A percentile compares a stretch with the other conserved stretches of the same genome.
Evolutionary conservation across 768 basidiomycete genomes (phyloP).

Genomic region (Auriculariales sp.): DNA sequence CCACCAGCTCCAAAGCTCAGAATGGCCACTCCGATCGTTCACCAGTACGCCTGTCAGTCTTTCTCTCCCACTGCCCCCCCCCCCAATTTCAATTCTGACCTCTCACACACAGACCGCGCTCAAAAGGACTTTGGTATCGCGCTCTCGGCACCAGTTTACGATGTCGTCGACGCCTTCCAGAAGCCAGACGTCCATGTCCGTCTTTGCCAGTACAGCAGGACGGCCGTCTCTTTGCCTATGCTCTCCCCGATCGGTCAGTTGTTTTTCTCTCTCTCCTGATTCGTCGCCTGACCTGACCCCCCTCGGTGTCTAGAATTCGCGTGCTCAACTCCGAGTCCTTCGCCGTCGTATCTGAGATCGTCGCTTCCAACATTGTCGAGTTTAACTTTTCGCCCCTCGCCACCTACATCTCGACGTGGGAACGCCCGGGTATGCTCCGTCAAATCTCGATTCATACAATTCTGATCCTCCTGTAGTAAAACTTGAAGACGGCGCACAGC

Average conservation of each 20-base stretch:
- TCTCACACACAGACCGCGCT: conserved; percentile 66
- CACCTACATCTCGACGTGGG: conserved; percentile 90
- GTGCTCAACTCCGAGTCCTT: conserved; percentile 64
- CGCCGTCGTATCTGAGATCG: conserved; percentile 57
- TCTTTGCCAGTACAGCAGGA: conserved; percentile 74
- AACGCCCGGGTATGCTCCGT: conserved; percentile 51
- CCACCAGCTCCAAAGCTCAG: too few relatives aligned
- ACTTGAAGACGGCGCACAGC: conserved; percentile 77
- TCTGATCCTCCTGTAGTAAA: conserved; percentile 41
- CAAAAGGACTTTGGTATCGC: conserved; percentile 88
- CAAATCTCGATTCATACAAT: not conserved
- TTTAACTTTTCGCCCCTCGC: conserved; percentile 87
- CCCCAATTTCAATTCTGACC: conserved; percentile 6
- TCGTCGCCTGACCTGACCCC: conserved; percentile 30
- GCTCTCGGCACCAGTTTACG: conserved; percentile 66
- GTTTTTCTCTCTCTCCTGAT: conserved; percentile 5
- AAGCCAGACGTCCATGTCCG: conserved; percentile 59
- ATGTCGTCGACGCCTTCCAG: conserved; percentile 43
- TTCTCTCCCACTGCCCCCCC: conserved; percentile 6
- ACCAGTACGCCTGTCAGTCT: conserved; percentile 77
- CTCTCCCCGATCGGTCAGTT: conserved; percentile 57
- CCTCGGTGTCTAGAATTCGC: conserved; percentile 61
- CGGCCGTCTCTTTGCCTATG: conserved; percentile 78
- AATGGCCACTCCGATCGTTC: conserved; percentile 64
- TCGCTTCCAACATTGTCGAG: conserved; percentile 64